Conservation (phyloP, 2,329 filamentous ascomycete genomes). For the Fusarium succisae region DNA sequence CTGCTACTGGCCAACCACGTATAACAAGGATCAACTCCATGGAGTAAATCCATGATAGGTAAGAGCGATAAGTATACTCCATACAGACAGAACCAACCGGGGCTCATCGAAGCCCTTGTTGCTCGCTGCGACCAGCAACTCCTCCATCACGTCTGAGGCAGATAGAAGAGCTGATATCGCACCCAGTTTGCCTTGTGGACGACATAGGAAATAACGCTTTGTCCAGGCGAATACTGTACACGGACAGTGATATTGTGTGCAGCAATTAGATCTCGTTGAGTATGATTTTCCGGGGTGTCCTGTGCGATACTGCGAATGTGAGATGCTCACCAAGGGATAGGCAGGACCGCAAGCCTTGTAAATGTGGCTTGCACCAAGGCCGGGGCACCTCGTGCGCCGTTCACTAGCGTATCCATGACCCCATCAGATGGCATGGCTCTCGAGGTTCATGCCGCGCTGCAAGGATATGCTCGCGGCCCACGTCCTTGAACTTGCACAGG, state of each 20-base stretch:
- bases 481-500: conserved; percentile 8
- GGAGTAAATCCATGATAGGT: not conserved
- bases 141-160: conserved; percentile 4
- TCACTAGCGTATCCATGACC: conserved; percentile 35
- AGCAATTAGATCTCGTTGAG: not conserved
- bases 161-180: conserved; percentile 26
- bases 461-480: conserved; percentile 3
- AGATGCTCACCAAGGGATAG: conserved; percentile 26
- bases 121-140: conserved; percentile 5
- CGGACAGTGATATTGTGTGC: not conserved
- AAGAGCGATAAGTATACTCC: not conserved
- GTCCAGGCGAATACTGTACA: not conserved
- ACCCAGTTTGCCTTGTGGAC: not conserved
- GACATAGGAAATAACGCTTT: not conserved
- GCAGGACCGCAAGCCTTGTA: conserved; percentile 30
- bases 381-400: conserved; percentile 46
- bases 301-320: conserved; percentile 4
- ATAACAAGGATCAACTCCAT: not conserved
- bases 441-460: conserved; percentile 20
- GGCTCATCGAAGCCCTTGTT: conserved; percentile 16
- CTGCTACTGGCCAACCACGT: conserved; percentile 11
- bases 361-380: conserved; percentile 40
- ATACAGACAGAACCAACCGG: not conserved
- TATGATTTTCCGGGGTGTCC: conserved; percentile 13
- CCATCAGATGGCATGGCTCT: conserved; percentile 33